Evolutionary conservation across 2,329 filamentous ascomycete species (phyloP), one percentile per base, ranked within the genome.

Genomic region (Didymella segeticola): DNA sequence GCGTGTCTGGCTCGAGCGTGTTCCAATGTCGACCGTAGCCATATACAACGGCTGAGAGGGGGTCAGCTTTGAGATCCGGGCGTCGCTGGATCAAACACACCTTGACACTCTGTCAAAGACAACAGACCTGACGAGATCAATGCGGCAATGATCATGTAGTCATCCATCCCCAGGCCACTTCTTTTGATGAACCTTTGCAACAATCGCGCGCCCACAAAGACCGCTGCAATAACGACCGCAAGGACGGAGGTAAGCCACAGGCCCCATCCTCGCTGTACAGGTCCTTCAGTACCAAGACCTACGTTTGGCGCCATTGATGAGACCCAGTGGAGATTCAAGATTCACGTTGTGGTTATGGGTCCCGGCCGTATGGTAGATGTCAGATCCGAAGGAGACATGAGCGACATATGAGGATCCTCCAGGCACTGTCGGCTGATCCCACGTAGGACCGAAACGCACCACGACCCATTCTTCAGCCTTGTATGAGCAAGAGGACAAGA

Each of bases 41-140:
- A 30, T 66, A 56, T 20, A 61, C 63, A 19, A 67, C 61, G 36
- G 64, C 63, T 67, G n/a, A 20, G 15, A 14, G 26, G 3, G 8
- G 29, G 27, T 50, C 25, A 50, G 31, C 5, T 25, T 17, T 22
- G 5, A 22, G 8, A 38, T 27, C n/a, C n/a, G 6, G 12, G 10
- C 5, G 12, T 11, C 23, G 38, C 34, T 14, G 6, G 9, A 34
- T 9, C 7, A 11, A 15, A 36, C 57, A 20, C 39, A 67, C 64
- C 64, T 60, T 64, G 63, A 47, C 63, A 66, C 34, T 67, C 64
- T 23, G 63, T 66, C 22, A 67, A 17, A 11, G 61, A 63, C 9
- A 67, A 30, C 19, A 67, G 15, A 8, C 57, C 55, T 22, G 63
- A 66, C 4, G 56, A 57, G 4, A 61, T 25, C 30, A 66, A 46